phyloP scores from a whole-genome alignment of 345 rosid species.

The Eucalyptus virginea region DNA sequence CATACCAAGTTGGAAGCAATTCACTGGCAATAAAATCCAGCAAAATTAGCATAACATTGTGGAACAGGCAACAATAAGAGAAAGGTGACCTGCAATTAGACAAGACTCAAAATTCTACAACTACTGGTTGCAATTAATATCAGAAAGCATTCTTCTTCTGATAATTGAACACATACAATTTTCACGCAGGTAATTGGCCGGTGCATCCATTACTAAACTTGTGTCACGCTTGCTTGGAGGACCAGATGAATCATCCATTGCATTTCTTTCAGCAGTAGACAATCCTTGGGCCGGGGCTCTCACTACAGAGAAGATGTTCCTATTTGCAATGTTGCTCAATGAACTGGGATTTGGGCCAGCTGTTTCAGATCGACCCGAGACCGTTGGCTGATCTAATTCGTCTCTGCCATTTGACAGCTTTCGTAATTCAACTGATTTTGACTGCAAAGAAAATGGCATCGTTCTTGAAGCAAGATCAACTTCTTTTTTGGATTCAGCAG shows the following conservation, averaged over 20 bases:
- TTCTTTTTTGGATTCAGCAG: slow-evolving; percentile 66
- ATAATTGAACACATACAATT: slow-evolving; percentile 32
- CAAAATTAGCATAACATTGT: not conserved
- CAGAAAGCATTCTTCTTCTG: not conserved
- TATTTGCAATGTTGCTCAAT: slow-evolving; percentile 20
- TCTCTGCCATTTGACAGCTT: slow-evolving; percentile 51
- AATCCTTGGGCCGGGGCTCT: slow-evolving; percentile 35
- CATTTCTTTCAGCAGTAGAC: slow-evolving; percentile 38
- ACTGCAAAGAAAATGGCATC: slow-evolving; percentile 96
- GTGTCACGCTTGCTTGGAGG: slow-evolving; percentile 32
- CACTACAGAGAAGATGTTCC: slow-evolving; percentile 22
- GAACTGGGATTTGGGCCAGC: slow-evolving; percentile 32
- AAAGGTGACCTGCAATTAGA: not conserved
- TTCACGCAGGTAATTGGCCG: slow-evolving; percentile 40
- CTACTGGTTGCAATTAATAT: not conserved
- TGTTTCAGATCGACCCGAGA: slow-evolving; percentile 27
- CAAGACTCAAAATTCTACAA: not conserved
- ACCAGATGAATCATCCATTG: slow-evolving; percentile 41
- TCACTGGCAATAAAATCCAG: not conserved
- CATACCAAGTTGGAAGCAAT: not conserved
- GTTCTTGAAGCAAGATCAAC: slow-evolving; percentile 73
- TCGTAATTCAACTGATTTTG: slow-evolving; percentile 46
- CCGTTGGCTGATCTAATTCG: slow-evolving; percentile 41
- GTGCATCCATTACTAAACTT: slow-evolving; percentile 37
- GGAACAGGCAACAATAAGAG: not conserved